phyloP scores from a whole-genome alignment of 2,329 filamentous ascomycete species.

The Davidsoniella australis region DNA sequence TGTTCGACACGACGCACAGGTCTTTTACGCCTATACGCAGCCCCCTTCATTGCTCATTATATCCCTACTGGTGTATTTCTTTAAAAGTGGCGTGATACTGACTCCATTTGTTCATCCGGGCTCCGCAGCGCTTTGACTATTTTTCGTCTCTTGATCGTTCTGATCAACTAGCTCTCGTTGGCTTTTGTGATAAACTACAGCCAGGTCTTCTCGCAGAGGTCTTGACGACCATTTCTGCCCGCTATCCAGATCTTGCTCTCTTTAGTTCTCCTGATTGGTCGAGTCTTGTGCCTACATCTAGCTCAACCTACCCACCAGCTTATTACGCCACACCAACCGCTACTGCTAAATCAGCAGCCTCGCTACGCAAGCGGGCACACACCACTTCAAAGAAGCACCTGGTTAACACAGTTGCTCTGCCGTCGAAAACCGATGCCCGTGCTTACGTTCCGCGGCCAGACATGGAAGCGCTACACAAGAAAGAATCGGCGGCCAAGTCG shows the following conservation, averaged over 20 bases:
- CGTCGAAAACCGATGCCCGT: neutral
- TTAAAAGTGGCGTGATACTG: constrained; percentile 4
- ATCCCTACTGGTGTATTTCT: neutral
- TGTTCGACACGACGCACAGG: neutral
- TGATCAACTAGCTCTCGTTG: constrained; percentile 25
- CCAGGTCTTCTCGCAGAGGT: constrained; percentile 26
- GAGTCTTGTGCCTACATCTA: constrained; percentile 11
- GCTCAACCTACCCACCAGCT: neutral
- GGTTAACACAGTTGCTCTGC: constrained; percentile 9
- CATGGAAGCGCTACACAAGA: constrained; percentile 1
- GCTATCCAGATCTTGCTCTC: constrained; percentile 26
- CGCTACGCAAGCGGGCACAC: constrained; percentile 3
- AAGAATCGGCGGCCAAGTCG: neutral
- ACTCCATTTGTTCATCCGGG: constrained; percentile 3
- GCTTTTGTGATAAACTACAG: constrained; percentile 25
- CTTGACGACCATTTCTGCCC: constrained; percentile 26
- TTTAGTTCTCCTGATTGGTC: constrained; percentile 27
- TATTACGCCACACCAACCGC: neutral
- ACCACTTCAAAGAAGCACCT: constrained; percentile 6
- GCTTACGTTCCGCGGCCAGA: constrained; percentile 8
- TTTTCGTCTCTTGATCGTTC: constrained; percentile 22
- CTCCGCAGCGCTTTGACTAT: constrained; percentile 22
- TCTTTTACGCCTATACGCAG: too few species aligned
- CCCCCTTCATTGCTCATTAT: neutral
- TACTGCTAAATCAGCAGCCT: neutral